Evolutionary conservation across 2,329 filamentous ascomycete species (phyloP), one percentile per base, ranked within the genome.

Genomic region (Arthroderma uncinatum): DNA sequence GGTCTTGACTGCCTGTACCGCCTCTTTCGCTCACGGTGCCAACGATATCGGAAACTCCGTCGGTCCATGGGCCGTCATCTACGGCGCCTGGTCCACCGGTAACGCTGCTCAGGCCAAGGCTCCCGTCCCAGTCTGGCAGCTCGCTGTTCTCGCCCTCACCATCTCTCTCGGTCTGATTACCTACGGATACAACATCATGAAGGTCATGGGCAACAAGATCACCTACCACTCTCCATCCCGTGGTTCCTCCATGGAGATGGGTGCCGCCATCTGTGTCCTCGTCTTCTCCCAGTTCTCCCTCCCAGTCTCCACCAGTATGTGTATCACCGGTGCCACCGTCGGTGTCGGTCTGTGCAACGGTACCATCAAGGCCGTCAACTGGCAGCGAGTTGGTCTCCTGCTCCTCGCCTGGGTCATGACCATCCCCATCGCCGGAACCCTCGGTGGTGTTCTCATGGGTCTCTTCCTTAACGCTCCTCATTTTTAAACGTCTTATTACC

Each of bases 181-280:
- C 12, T 89, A 89, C 65, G 86, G 86, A 8, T 89, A 89, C 76
- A 89, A 89, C 76, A 89, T 89, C 73, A 89, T 89, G 85, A 88
- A 87, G 75, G 82, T 87, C 71, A 89, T 89, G 85, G 86, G 86
- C 55, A 90, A 89, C 78, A 86, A 86, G 72, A 83, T 87, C 69
- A 88, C 85, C 58, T 86, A 86, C 71, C 84, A 87, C 70, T 81
- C 78, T 2, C 79, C 79, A 3, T 76, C 70, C 62, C 68, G 79
- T 64, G 78, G 71, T 56, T 67, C 64, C 64, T 88, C 84, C 54
- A 90, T 90, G 86, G 86, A 90, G 68, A 81, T 90, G 80, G 86
- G 86, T 50, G 85, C 86, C 47, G 85, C 86, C 63, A 82, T 90
- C 63, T 89, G 86, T 8, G 82, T 89, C 59, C 80, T 89, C 23